Evolutionary conservation across 495 filamentous ascomycete species (phyloP), one percentile per base, ranked within the genome.

Genomic region (Elasticomyces elasticus): DNA sequence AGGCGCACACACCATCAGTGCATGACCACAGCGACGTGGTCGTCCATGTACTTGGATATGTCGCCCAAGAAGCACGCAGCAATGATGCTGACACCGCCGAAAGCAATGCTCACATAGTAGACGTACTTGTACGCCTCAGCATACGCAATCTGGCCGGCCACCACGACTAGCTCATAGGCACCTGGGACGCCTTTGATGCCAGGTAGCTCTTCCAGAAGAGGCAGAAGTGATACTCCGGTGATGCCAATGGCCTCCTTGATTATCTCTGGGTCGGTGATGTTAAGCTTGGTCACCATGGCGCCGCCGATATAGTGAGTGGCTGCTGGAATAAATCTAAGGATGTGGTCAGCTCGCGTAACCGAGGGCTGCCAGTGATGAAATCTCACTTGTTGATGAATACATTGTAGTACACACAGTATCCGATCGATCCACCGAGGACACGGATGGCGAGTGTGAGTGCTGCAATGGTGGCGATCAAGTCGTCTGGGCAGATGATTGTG

Each of bases 391-490:
- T 46, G 53, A 64, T 56, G 55, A 64, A 58, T 46, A 64, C 59
- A 23, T 60, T 65, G 45, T 60, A 66, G 49, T 64, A 58, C 17
- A 56, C 54, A 50, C 41, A 58, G 55, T 65, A 65, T 12, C 62
- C 65, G 25, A 67, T 58, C n/a, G 53, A 48, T 27, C 65, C 64
- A 40, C 64, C 64, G 46, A 64, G 56, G 40, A 62, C 58, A 22
- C 65, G 65, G 40, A 66, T 61, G 53, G 63, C 49, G 43, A 67
- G 59, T 19, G 65, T 67, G 17, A 88, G 69, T 11, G 84, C 81
- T 12, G 84, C 79, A 47, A 87, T 76, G 17, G 84, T 87, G 45
- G 84, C 84, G 60, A 88, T 85, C 0, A 86, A 68, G 51, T 86
- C 83, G 64, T 80, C 79, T 5, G 82, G 80, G 54, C 83, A 85